Conservation (phyloP, 2,329 filamentous ascomycete species). For the Fusarium buharicum region DNA sequence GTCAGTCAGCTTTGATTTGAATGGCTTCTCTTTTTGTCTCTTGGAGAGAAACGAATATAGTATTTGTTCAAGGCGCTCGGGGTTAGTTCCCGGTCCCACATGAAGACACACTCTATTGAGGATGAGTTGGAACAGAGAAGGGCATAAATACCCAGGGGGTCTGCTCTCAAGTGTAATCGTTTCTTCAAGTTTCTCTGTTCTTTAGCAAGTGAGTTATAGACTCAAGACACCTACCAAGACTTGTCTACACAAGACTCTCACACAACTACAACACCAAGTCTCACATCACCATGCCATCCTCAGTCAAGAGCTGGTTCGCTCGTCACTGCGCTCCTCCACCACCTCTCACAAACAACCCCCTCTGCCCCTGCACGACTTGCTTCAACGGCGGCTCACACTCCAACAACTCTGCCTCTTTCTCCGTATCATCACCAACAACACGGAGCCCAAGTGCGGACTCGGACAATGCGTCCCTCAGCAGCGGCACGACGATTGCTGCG, state of each 20-base stretch:
- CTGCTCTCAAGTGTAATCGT: slow-evolving; percentile 5
- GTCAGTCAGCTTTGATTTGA: neutral
- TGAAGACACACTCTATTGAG: slow-evolving; percentile 4
- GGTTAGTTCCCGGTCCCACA: slow-evolving; percentile 29
- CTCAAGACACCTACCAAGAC: neutral
- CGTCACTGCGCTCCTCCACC: slow-evolving; percentile 55
- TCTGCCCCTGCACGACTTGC: slow-evolving; percentile 53
- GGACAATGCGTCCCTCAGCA: slow-evolving; percentile 41
- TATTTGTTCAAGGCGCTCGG: slow-evolving; percentile 18
- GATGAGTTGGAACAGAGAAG: slow-evolving; percentile 13
- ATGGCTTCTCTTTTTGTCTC: slow-evolving; percentile 24
- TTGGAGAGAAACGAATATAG: neutral
- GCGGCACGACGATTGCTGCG: slow-evolving; percentile 34
- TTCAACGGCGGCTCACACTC: slow-evolving; percentile 44
- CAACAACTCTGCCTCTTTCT: slow-evolving; percentile 32
- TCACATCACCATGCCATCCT: slow-evolving; percentile 47
- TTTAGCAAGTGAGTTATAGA: slow-evolving; percentile 10
- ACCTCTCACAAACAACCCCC: slow-evolving; percentile 48
- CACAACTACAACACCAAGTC: neutral
- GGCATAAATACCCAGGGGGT: slow-evolving; percentile 42
- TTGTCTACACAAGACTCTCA: neutral
- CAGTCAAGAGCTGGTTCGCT: slow-evolving; percentile 52
- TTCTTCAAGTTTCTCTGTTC: neutral
- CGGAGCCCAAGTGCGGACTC: slow-evolving; percentile 25
- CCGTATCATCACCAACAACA: slow-evolving; percentile 16